These are phyloP conservation scores for Linderniella brevidens DNA, from an alignment of 257 asterid species.

Conservation along the genomic window DNA sequence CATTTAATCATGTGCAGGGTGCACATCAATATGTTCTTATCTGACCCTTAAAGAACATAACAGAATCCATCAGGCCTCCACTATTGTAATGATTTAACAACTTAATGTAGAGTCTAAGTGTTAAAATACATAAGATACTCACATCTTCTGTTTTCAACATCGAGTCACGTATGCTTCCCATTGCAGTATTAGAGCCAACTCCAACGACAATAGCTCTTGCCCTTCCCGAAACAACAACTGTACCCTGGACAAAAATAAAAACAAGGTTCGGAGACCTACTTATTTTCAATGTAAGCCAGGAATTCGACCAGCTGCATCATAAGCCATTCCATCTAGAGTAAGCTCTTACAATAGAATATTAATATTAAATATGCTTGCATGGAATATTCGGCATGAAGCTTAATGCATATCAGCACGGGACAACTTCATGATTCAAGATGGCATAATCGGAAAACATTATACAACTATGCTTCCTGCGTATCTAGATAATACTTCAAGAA, in stretches of 20 bases:
- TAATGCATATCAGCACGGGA: too few species aligned
- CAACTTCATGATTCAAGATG: too few species aligned
- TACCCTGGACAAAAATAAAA: constrained; percentile 50
- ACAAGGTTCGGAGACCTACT: constrained; percentile 1
- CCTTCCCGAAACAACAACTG: constrained; percentile 90
- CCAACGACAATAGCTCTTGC: constrained; percentile 86
- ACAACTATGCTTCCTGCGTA: too few species aligned
- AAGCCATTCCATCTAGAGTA: constrained; percentile 5
- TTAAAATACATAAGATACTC: constrained; percentile 12
- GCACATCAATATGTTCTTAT: too few species aligned
- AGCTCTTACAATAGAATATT: not conserved
- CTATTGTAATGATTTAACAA: not conserved
- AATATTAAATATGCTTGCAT: too few species aligned
- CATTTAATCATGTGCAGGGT: too few species aligned
- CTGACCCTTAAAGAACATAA: not conserved
- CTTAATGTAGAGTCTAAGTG: not conserved
- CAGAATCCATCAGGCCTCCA: constrained; percentile 4
- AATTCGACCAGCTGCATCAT: not conserved
- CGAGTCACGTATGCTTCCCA: constrained; percentile 98
- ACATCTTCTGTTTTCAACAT: constrained; percentile 96
- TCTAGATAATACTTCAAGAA: too few species aligned
- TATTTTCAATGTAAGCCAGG: too few species aligned
- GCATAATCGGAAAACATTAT: too few species aligned
- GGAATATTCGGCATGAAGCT: too few species aligned
- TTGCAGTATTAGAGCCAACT: constrained; percentile 98